Conservation (phyloP, 768 basidiomycete genomes). For the Baorangia bicolor region DNA sequence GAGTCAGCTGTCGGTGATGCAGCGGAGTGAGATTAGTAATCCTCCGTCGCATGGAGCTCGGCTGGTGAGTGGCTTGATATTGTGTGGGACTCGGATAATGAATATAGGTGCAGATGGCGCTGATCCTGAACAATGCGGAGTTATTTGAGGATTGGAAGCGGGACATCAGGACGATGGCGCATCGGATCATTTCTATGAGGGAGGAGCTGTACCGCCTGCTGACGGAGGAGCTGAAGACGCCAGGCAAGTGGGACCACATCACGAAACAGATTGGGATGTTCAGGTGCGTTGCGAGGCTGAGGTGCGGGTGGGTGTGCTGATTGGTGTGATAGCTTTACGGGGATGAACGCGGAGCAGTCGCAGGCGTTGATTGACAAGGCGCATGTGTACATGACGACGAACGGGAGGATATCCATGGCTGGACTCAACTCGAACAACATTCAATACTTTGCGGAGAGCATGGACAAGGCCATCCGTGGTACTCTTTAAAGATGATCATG, state of each 20-base stretch:
- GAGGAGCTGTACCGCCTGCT: slow-evolving; percentile 70
- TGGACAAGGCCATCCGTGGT: slow-evolving; percentile 67
- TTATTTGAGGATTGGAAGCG: slow-evolving; percentile 87
- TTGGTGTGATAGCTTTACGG: slow-evolving; percentile 66
- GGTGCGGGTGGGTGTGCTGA: slow-evolving; percentile 9
- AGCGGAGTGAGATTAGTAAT: slow-evolving; percentile 94
- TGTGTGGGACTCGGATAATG: neutral
- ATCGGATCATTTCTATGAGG: slow-evolving; percentile 84
- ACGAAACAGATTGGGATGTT: slow-evolving; percentile 97
- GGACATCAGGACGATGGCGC: slow-evolving; percentile 84
- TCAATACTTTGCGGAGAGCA: slow-evolving; percentile 64
- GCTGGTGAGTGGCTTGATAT: slow-evolving; percentile 50
- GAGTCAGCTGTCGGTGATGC: slow-evolving; percentile 89
- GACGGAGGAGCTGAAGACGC: slow-evolving; percentile 73
- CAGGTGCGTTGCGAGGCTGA: slow-evolving; percentile 50
- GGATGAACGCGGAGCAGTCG: slow-evolving; percentile 66
- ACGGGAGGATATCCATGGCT: slow-evolving; percentile 94
- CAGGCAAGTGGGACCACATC: slow-evolving; percentile 96
- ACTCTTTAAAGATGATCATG: slow-evolving; percentile 32
- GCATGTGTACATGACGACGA: slow-evolving; percentile 83
- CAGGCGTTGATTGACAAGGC: slow-evolving; percentile 64
- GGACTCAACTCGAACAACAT: slow-evolving; percentile 82
- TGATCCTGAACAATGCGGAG: slow-evolving; percentile 73
- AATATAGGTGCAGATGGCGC: slow-evolving; percentile 50
- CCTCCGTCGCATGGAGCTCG: slow-evolving; percentile 91